These are phyloP conservation scores for Immersiporthe knoxdaviesiana DNA, from an alignment of 2,329 filamentous ascomycete species.

Conservation along the genomic window DNA sequence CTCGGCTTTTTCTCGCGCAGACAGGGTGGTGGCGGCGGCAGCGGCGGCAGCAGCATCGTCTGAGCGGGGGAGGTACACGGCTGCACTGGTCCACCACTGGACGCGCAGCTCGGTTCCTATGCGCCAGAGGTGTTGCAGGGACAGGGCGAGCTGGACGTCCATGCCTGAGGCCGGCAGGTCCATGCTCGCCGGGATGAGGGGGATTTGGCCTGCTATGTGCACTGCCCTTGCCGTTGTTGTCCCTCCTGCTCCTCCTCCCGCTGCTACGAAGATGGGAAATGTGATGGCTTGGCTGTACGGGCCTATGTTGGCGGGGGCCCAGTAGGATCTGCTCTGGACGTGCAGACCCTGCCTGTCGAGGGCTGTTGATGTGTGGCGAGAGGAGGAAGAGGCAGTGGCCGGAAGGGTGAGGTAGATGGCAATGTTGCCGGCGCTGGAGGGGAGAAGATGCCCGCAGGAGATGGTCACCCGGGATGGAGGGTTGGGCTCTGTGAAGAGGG, in stretches of 20 bases:
- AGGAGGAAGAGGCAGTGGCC: constrained; percentile 17
- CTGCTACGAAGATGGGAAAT: constrained; percentile 40
- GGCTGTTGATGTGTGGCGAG: not conserved
- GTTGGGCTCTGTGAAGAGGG: constrained; percentile 75
- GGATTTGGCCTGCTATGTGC: constrained; percentile 88
- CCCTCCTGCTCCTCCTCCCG: constrained; percentile 58
- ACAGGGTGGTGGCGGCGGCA: constrained; percentile 24
- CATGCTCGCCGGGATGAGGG: constrained; percentile 83
- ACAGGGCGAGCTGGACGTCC: constrained; percentile 65
- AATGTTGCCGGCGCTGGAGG: constrained; percentile 56
- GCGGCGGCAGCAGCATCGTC: not conserved
- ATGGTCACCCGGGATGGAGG: constrained; percentile 86
- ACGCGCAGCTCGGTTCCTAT: constrained; percentile 75
- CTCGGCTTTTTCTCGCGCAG: constrained; percentile 40
- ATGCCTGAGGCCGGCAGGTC: constrained; percentile 53
- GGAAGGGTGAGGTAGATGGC: constrained; percentile 59
- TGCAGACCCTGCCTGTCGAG: constrained; percentile 69
- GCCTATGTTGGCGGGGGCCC: constrained; percentile 97
- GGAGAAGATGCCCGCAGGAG: constrained; percentile 71
- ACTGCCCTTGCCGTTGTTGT: constrained; percentile 54
- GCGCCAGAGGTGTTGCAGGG: constrained; percentile 88
- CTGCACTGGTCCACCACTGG: constrained; percentile 72
- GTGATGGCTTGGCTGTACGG: constrained; percentile 91
- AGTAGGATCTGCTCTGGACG: constrained; percentile 92
- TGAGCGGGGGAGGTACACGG: constrained; percentile 69